These are phyloP conservation scores for Pugionium dolabratum DNA, from an alignment of 345 rosid genomes.

Conservation along the genomic window DNA sequence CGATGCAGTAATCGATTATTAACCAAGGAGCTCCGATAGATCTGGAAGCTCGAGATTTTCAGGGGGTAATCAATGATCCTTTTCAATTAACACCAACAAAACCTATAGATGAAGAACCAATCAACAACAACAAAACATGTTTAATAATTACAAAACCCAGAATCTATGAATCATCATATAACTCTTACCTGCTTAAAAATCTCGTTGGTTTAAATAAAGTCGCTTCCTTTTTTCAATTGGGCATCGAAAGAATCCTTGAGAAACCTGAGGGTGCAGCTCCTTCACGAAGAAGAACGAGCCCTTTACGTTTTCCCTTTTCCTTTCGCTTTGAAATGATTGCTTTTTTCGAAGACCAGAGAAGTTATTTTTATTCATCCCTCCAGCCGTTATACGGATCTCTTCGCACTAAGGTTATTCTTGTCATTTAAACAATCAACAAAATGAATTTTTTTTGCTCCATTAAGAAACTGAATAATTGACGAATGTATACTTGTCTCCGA, in stretches of 20 bases:
- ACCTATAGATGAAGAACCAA: conserved; percentile 36
- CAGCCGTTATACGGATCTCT: conserved; percentile 38
- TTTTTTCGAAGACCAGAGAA: conserved; percentile 14
- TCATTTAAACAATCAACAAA: conserved; percentile 1
- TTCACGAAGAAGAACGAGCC: conserved; percentile 30
- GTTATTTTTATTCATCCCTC: conserved; percentile 28
- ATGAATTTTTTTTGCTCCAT: too few species aligned
- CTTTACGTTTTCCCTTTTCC: conserved; percentile 31
- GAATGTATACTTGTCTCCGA: neutral
- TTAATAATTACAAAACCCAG: neutral
- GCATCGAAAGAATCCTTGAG: conserved; percentile 18
- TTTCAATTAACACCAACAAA: conserved; percentile 28
- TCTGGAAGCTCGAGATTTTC: conserved; percentile 44
- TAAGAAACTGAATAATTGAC: too few species aligned
- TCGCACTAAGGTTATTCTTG: conserved; percentile 23
- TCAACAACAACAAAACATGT: conserved; percentile 21
- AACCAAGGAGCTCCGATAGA: conserved; percentile 44
- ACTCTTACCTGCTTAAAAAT: conserved; percentile 28
- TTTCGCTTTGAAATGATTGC: conserved; percentile 37
- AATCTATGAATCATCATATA: conserved; percentile 20
- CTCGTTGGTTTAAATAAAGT: conserved; percentile 23
- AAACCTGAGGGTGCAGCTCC: conserved; percentile 20
- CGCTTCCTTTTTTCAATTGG: conserved; percentile 28
- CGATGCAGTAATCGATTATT: conserved; percentile 42
- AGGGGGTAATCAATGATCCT: conserved; percentile 26